Percentiles rank a stretch among this genome's conserved stretches.
Conservation (phyloP, 148 eudicot genomes). For the Tetragonia tetragonoides region DNA sequence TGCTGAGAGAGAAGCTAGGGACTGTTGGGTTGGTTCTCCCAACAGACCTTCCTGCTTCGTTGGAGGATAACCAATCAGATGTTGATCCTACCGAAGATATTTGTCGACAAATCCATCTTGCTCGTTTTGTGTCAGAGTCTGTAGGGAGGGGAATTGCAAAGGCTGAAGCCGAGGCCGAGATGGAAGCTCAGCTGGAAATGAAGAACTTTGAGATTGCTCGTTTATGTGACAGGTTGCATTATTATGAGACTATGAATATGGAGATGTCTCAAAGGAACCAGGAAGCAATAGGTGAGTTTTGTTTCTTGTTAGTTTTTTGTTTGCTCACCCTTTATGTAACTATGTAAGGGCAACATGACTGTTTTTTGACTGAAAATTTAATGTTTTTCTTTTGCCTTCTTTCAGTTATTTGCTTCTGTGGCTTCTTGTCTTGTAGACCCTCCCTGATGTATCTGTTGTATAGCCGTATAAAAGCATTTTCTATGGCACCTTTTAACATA, state of each 20-base stretch:
- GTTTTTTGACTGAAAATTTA: not conserved
- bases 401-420: not conserved
- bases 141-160: slow-evolving; percentile 77
- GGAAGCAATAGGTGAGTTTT: slow-evolving; percentile 78
- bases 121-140: slow-evolving; percentile 69
- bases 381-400: not conserved
- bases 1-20: slow-evolving; percentile 52
- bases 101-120: slow-evolving; percentile 58
- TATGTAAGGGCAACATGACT: not conserved
- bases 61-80: slow-evolving; percentile 37
- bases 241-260: slow-evolving; percentile 84
- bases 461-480: no score
- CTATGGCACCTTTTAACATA: no score
- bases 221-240: slow-evolving; percentile 72
- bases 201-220: slow-evolving; percentile 94
- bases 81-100: slow-evolving; percentile 55
- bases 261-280: slow-evolving; percentile 99
- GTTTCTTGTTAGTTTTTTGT: not conserved
- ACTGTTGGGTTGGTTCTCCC: slow-evolving; percentile 72
- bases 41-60: slow-evolving; percentile 37
- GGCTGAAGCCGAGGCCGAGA: slow-evolving; percentile 79
- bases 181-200: slow-evolving; percentile 72
- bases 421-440: not conserved
- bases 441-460: no score
- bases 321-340: not conserved